Evolutionary conservation across 495 filamentous ascomycete genomes (phyloP).

Genomic region (Pyrenula massariospora): DNA sequence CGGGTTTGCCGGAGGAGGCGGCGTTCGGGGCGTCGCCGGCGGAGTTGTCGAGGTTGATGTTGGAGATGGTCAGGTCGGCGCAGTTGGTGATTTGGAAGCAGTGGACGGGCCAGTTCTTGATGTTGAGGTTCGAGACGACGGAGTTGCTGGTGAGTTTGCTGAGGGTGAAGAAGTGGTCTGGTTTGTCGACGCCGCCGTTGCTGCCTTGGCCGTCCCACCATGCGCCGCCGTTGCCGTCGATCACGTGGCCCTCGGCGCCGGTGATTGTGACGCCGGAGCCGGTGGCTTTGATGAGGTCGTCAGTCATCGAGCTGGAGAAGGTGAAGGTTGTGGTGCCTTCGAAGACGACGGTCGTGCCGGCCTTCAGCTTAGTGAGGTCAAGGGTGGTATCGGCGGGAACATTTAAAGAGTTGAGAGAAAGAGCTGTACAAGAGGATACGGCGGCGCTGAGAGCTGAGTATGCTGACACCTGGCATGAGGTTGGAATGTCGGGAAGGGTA

Average conservation of each 20-base stretch:
- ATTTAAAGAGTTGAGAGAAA: constrained; percentile 22
- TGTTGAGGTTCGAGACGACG: constrained; percentile 22
- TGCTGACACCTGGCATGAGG: constrained; percentile 28
- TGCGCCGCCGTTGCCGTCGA: constrained; percentile 31
- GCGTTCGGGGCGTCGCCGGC: constrained; percentile 30
- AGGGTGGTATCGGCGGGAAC: constrained; percentile 24
- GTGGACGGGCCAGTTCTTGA: constrained; percentile 32
- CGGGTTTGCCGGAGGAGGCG: constrained; percentile 17
- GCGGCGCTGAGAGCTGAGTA: constrained; percentile 30
- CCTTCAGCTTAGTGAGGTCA: constrained; percentile 22
- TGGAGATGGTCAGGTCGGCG: constrained; percentile 15
- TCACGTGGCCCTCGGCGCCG: constrained; percentile 21
- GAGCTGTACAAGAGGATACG: constrained; percentile 26
- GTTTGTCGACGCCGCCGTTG: constrained; percentile 28
- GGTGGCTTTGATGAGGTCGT: constrained; percentile 26
- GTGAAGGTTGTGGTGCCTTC: constrained; percentile 27
- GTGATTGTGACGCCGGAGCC: constrained; percentile 29
- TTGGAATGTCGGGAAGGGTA: not conserved
- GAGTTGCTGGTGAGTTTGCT: constrained; percentile 24
- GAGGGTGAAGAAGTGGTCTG: constrained; percentile 35
- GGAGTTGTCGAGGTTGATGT: constrained; percentile 26
- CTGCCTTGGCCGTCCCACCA: constrained; percentile 39
- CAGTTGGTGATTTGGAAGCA: constrained; percentile 22
- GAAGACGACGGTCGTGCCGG: constrained; percentile 29
- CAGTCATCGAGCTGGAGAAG: constrained; percentile 19